A percentile compares a stretch with the other conserved stretches of the same genome.
Evolutionary conservation across 2,329 filamentous ascomycete genomes (phyloP).

Genomic region (Nemania abortiva): DNA sequence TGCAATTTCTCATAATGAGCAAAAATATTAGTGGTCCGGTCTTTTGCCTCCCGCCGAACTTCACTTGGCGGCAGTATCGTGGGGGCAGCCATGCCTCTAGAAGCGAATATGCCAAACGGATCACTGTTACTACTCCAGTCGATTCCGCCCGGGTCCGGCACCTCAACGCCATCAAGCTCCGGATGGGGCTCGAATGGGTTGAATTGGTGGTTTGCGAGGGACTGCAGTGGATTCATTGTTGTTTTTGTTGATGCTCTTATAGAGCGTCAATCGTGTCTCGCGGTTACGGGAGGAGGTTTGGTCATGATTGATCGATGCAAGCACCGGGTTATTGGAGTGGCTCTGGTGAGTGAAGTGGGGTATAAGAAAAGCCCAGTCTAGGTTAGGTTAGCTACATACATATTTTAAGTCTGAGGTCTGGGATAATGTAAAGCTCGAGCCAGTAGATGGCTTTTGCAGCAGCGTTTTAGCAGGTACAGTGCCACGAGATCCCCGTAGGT

Average conservation of each 20-base stretch:
- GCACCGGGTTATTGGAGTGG: too few species aligned
- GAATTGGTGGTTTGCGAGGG: constrained; percentile 33
- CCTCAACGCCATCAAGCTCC: constrained; percentile 33
- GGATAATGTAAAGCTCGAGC: too few species aligned
- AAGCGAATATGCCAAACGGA: constrained; percentile 34
- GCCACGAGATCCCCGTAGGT: too few species aligned
- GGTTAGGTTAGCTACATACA: too few species aligned
- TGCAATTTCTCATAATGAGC: constrained; percentile 51
- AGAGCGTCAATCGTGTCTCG: not conserved
- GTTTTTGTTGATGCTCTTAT: not conserved
- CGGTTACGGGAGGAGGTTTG: too few species aligned
- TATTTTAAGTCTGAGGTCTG: too few species aligned
- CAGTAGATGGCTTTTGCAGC: too few species aligned
- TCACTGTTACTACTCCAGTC: constrained; percentile 35
- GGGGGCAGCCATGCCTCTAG: constrained; percentile 32
- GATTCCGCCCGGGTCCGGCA: constrained; percentile 13
- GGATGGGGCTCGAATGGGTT: constrained; percentile 40
- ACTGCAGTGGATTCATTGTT: constrained; percentile 30
- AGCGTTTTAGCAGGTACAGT: too few species aligned
- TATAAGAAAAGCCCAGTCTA: too few species aligned
- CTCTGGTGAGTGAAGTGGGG: too few species aligned
- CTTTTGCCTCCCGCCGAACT: constrained; percentile 34
- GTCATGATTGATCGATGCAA: too few species aligned
- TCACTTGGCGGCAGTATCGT: constrained; percentile 16
- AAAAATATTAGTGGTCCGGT: constrained; percentile 49